phyloP scores from a whole-genome alignment of 192 early-diverging fungal species.

The Jimgerdemannia flammicorona region DNA sequence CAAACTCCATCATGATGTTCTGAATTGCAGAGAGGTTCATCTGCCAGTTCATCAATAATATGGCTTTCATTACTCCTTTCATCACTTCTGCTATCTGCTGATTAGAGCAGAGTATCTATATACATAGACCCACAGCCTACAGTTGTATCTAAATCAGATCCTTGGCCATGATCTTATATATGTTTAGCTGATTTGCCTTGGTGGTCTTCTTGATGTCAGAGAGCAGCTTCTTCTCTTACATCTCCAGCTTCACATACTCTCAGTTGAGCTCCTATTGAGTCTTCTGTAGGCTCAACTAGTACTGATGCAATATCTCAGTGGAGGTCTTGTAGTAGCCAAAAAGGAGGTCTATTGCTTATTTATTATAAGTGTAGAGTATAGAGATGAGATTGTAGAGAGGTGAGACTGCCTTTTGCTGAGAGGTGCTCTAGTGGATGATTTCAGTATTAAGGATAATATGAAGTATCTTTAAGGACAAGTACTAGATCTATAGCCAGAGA shows the following conservation, averaged over 20 bases:
- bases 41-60: conserved; percentile 91
- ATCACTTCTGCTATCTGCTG: conserved; percentile 96
- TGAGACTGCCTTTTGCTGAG: too few species aligned
- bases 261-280: conserved; percentile 91
- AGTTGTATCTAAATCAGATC: conserved; percentile 93
- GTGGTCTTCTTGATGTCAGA: conserved; percentile 90
- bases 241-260: conserved; percentile 83
- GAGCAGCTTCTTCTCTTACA: conserved; percentile 94
- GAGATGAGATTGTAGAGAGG: too few species aligned
- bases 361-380: too few species aligned
- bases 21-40: conserved; percentile 94
- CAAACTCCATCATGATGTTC: conserved; percentile 98
- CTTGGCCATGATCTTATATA: conserved; percentile 67
- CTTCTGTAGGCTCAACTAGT: conserved; percentile 81
- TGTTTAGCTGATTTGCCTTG: conserved; percentile 78
- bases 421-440: too few species aligned
- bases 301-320: conserved; percentile 85
- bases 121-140: conserved; percentile 83
- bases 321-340: conserved; percentile 83
- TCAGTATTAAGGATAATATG: too few species aligned
- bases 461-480: too few species aligned
- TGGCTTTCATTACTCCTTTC: conserved; percentile 94
- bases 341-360: conserved; percentile 47
- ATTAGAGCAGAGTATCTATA: conserved; percentile 87
- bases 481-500: too few species aligned